Conservation (phyloP, 2,329 filamentous ascomycete species). For the Diaporthe amygdali region DNA sequence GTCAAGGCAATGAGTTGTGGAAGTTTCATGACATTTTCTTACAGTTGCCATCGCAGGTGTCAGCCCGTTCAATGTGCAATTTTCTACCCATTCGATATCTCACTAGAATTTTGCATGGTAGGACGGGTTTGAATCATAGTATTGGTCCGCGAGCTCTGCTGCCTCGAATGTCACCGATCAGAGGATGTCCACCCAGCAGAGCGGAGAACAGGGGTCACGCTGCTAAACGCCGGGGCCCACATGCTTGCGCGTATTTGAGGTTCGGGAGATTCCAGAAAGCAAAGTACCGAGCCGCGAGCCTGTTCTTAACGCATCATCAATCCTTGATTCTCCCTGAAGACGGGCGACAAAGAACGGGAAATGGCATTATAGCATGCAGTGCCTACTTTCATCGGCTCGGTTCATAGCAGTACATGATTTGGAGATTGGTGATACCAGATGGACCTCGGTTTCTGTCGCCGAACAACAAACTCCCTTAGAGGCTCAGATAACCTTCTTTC, state of each 20-base stretch:
- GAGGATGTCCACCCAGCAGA: not conserved
- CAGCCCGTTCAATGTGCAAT: no score
- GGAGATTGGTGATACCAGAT: no score
- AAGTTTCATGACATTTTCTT: no score
- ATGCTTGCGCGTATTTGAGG: not conserved
- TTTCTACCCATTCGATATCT: no score
- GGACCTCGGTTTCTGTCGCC: no score
- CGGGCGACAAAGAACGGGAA: no score
- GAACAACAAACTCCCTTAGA: not conserved
- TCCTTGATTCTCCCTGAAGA: no score
- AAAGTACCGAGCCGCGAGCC: not conserved
- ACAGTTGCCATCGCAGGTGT: no score
- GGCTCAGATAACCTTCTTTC: constrained; percentile 4
- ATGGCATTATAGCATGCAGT: not conserved
- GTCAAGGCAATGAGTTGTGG: not conserved
- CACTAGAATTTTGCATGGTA: no score
- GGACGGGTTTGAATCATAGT: not conserved
- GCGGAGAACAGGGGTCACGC: not conserved
- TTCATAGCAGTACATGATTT: not conserved
- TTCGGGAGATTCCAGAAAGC: not conserved
- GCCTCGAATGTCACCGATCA: not conserved
- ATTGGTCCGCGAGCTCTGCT: not conserved
- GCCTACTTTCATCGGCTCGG: not conserved
- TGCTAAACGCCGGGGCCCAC: not conserved
- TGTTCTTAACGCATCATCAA: no score